Evolutionary conservation across 768 basidiomycete genomes (phyloP).

Genomic region (Roridomyces roridus): DNA sequence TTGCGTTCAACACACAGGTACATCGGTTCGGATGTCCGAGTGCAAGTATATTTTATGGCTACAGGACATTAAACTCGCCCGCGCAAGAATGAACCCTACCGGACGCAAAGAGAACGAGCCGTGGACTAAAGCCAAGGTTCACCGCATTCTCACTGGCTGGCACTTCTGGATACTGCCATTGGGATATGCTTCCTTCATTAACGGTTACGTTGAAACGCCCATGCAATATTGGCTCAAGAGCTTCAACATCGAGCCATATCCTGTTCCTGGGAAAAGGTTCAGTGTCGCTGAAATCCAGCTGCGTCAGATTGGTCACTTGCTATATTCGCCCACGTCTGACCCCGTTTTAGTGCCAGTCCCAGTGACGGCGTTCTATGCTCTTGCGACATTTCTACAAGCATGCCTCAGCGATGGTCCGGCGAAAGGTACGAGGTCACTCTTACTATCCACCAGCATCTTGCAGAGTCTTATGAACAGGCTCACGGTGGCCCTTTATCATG

Average conservation of each 20-base stretch:
- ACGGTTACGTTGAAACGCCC: slow-evolving; percentile 18
- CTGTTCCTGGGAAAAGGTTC: slow-evolving; percentile 22
- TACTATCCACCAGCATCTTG: too few relatives aligned
- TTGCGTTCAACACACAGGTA: slow-evolving; percentile 12
- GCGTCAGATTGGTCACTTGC: background rate
- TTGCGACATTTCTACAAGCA: slow-evolving; percentile 15
- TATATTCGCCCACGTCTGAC: background rate
- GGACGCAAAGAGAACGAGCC: slow-evolving; percentile 23
- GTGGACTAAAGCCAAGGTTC: slow-evolving; percentile 17
- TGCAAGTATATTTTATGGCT: background rate
- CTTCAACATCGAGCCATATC: slow-evolving; percentile 26
- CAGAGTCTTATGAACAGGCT: background rate
- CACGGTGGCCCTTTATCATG: slow-evolving; percentile 19
- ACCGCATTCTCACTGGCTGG: slow-evolving; percentile 19
- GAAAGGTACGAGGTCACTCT: slow-evolving; percentile 11
- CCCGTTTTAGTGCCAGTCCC: slow-evolving; percentile 20
- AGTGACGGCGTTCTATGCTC: slow-evolving; percentile 18
- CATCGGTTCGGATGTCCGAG: background rate
- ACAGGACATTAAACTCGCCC: slow-evolving; percentile 21
- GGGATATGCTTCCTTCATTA: slow-evolving; percentile 27
- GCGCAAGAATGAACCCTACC: slow-evolving; percentile 22
- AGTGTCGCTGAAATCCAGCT: slow-evolving; percentile 25
- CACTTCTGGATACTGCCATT: slow-evolving; percentile 24
- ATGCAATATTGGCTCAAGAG: slow-evolving; percentile 26
- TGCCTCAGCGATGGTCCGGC: slow-evolving; percentile 25